Evolutionary conservation across 2,329 filamentous ascomycete species (phyloP).

Genomic region (Dichotomopilus funicola): DNA sequence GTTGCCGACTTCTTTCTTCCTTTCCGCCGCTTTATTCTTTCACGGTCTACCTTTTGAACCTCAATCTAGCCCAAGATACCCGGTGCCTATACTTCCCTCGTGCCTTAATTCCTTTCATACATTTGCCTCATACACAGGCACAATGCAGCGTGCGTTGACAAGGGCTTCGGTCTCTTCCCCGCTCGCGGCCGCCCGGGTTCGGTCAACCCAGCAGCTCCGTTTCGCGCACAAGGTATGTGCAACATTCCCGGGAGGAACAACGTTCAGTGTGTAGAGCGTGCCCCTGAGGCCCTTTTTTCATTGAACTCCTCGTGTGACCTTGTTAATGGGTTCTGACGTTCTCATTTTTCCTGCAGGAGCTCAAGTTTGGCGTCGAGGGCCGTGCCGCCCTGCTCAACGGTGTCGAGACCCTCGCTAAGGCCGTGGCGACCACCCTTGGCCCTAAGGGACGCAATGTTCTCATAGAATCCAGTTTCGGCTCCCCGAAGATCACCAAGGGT

Average conservation of each 20-base stretch:
- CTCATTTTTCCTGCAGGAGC: constrained; percentile 55
- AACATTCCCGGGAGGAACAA: neutral
- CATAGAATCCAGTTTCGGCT: constrained; percentile 97
- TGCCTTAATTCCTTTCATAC: constrained; percentile 27
- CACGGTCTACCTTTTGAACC: constrained; percentile 6
- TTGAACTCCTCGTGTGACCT: neutral
- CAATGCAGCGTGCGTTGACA: constrained; percentile 92
- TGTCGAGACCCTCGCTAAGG: constrained; percentile 94
- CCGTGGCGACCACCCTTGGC: constrained; percentile 90
- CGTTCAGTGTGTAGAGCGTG: too few relatives aligned
- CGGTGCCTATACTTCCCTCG: constrained; percentile 19
- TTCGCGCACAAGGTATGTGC: constrained; percentile 89
- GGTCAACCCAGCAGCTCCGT: constrained; percentile 78
- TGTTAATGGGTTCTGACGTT: constrained; percentile 27
- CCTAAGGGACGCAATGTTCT: constrained; percentile 98
- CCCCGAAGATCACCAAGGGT: constrained; percentile 99
- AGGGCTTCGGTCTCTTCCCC: constrained; percentile 70
- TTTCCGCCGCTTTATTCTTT: constrained; percentile 10
- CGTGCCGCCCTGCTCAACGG: constrained; percentile 83
- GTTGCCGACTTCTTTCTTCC: constrained; percentile 13
- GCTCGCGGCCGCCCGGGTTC: constrained; percentile 58
- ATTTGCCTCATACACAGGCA: constrained; percentile 4
- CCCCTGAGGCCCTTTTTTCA: neutral
- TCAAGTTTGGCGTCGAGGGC: constrained; percentile 96
- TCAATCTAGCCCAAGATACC: constrained; percentile 21